Percentiles rank a stretch among this genome's conserved stretches.
phyloP scores from a whole-genome alignment of 1,284 basidiomycete species.

The Psilocybe mexicana region DNA sequence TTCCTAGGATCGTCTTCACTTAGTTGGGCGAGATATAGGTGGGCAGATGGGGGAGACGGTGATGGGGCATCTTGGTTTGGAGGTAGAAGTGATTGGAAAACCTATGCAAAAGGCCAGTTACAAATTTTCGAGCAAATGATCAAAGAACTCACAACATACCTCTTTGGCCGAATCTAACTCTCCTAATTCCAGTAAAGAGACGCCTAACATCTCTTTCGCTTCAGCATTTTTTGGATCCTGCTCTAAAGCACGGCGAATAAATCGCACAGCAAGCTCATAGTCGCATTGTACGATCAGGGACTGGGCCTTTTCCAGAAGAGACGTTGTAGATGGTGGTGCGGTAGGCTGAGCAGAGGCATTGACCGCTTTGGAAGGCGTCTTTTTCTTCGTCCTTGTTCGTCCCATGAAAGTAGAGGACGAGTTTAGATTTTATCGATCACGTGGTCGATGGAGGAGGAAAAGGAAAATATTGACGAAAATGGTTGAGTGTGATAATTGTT shows the following conservation, averaged over 20 bases:
- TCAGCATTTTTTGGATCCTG: constrained; percentile 66
- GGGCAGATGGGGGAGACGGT: constrained; percentile 76
- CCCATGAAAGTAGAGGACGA: constrained; percentile 50
- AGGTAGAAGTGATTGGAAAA: constrained; percentile 63
- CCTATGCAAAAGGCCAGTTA: constrained; percentile 40
- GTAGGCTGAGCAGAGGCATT: constrained; percentile 27
- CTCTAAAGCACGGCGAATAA: constrained; percentile 70
- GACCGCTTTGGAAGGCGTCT: constrained; percentile 39
- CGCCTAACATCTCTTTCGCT: constrained; percentile 80
- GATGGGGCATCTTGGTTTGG: constrained; percentile 57
- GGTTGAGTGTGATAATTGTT: not conserved
- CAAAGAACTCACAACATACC: constrained; percentile 42
- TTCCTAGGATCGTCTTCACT: constrained; percentile 74
- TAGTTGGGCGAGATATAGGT: constrained; percentile 90
- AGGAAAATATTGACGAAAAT: not conserved
- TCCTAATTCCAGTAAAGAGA: constrained; percentile 77
- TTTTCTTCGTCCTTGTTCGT: constrained; percentile 61
- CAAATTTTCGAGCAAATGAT: constrained; percentile 1
- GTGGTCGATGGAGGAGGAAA: constrained; percentile 19
- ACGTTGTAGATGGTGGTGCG: constrained; percentile 39
- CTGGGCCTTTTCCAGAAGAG: constrained; percentile 76
- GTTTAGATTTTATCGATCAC: constrained; percentile 27
- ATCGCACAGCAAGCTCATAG: constrained; percentile 78
- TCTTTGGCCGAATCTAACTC: constrained; percentile 73
- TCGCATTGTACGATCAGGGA: constrained; percentile 80